These are phyloP conservation scores for Aspergillus novofumigatus DNA, from an alignment of 2,329 filamentous ascomycete species.

Conservation along the genomic window DNA sequence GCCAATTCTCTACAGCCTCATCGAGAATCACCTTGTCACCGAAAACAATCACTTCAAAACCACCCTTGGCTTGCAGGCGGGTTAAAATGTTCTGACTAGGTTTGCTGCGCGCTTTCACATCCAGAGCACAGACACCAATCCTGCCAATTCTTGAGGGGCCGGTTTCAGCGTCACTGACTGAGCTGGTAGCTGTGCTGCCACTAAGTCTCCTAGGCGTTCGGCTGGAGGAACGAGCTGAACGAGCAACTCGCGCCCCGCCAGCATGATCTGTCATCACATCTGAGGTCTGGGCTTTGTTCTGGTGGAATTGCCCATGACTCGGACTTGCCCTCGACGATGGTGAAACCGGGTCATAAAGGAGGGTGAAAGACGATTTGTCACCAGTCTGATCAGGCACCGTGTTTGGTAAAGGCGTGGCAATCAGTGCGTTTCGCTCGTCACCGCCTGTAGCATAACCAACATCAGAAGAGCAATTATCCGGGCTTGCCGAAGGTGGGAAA, in stretches of 20 bases:
- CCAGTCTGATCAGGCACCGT: constrained; percentile 6
- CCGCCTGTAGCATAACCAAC: not conserved
- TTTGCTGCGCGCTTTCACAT: constrained; percentile 94
- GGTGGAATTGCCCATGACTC: constrained; percentile 8
- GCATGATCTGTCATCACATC: constrained; percentile 24
- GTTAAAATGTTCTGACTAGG: constrained; percentile 95
- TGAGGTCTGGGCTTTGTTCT: constrained; percentile 13
- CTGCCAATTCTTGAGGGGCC: constrained; percentile 48
- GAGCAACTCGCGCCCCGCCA: constrained; percentile 33
- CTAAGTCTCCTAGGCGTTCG: constrained; percentile 71
- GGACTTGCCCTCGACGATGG: constrained; percentile 9
- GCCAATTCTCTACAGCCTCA: constrained; percentile 95
- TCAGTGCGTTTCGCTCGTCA: constrained; percentile 4
- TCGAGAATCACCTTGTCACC: constrained; percentile 98
- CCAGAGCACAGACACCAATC: constrained; percentile 92
- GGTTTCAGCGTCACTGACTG: constrained; percentile 62
- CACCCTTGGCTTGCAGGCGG: constrained; percentile 78
- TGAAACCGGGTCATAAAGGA: constrained; percentile 15
- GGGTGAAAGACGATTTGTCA: constrained; percentile 12
- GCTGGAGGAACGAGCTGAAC: constrained; percentile 57
- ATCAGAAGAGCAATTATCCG: not conserved
- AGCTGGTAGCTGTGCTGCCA: constrained; percentile 75
- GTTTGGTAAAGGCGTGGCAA: not conserved
- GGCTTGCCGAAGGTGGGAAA: not conserved
- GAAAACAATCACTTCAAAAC: constrained; percentile 97